phyloP scores from a whole-genome alignment of 1,284 basidiomycete species.

The Entoloma clypeatum region DNA sequence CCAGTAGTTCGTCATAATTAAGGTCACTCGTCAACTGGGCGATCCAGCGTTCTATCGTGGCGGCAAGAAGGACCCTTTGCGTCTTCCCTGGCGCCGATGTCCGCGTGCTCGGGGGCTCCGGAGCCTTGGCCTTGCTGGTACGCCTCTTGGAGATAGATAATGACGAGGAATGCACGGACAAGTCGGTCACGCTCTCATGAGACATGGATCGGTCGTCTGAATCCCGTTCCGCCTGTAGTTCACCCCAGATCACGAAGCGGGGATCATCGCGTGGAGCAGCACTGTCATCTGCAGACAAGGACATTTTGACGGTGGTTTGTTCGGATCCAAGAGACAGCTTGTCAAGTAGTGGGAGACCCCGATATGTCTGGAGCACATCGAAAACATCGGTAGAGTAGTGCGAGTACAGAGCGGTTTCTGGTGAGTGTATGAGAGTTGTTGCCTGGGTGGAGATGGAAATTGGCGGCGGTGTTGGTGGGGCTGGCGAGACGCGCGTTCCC shows the following conservation, averaged over 20 bases:
- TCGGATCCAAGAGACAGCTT: constrained; percentile 44
- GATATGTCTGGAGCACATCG: constrained; percentile 77
- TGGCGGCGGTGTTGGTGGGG: constrained; percentile 11
- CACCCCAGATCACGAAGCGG: constrained; percentile 87
- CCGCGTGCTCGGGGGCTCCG: constrained; percentile 33
- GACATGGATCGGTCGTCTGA: constrained; percentile 48
- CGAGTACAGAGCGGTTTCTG: constrained; percentile 51
- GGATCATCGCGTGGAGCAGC: constrained; percentile 78
- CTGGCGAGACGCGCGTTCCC: constrained; percentile 14
- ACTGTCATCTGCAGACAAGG: constrained; percentile 56
- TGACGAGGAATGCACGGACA: constrained; percentile 34
- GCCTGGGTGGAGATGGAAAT: constrained; percentile 3
- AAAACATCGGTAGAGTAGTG: constrained; percentile 71
- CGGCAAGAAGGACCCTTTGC: constrained; percentile 67
- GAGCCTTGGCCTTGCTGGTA: constrained; percentile 28
- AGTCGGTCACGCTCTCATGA: constrained; percentile 47
- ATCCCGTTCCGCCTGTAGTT: constrained; percentile 45
- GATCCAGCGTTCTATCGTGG: constrained; percentile 88
- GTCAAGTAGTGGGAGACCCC: constrained; percentile 68
- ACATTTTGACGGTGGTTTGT: constrained; percentile 60
- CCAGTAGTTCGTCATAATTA: constrained; percentile 77
- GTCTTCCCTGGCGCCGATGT: constrained; percentile 25
- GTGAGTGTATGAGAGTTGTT: constrained; percentile 17
- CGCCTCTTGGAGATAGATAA: constrained; percentile 33
- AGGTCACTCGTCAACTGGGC: constrained; percentile 82